Conservation (phyloP, 352 stramenopile genomes). For the Phytophthora hibernalis region DNA sequence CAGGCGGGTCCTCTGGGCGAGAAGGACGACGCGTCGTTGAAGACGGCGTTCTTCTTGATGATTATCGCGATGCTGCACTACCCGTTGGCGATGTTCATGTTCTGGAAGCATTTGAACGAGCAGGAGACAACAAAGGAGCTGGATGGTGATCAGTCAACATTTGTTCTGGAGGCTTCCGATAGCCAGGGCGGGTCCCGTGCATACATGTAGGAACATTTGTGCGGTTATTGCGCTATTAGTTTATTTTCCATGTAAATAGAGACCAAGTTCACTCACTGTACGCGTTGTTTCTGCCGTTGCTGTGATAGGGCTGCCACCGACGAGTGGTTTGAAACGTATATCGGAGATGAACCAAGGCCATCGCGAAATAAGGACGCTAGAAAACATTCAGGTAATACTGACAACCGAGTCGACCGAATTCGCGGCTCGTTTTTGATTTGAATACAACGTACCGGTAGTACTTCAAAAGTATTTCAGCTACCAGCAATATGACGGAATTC, state of each 20-base stretch:
- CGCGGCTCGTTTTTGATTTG: too few species aligned
- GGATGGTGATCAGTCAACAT: conserved; percentile 5
- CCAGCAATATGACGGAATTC: too few species aligned
- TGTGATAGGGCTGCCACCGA: too few species aligned
- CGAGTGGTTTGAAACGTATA: too few species aligned
- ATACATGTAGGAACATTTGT: conserved; percentile 19
- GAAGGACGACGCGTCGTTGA: conserved; percentile 60
- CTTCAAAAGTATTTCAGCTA: too few species aligned
- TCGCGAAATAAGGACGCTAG: too few species aligned
- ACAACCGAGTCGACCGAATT: too few species aligned
- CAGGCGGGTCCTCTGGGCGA: conserved; percentile 60
- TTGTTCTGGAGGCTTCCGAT: conserved; percentile 23
- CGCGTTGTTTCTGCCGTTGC: too few species aligned
- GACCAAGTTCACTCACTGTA: too few species aligned
- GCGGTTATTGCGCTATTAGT: background rate
- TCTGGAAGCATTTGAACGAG: conserved; percentile 37
- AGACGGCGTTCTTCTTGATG: conserved; percentile 67
- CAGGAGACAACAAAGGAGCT: background rate
- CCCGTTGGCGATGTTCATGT: conserved; percentile 41
- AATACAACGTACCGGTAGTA: too few species aligned
- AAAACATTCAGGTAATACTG: too few species aligned
- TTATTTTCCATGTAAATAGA: background rate
- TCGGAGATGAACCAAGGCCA: too few species aligned
- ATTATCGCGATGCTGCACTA: conserved; percentile 69
- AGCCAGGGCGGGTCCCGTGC: conserved; percentile 21